A percentile compares a stretch with the other conserved stretches of the same genome.
Evolutionary conservation across 148 eudicot genomes (phyloP).

Genomic region (Arctostaphylos glauca): DNA sequence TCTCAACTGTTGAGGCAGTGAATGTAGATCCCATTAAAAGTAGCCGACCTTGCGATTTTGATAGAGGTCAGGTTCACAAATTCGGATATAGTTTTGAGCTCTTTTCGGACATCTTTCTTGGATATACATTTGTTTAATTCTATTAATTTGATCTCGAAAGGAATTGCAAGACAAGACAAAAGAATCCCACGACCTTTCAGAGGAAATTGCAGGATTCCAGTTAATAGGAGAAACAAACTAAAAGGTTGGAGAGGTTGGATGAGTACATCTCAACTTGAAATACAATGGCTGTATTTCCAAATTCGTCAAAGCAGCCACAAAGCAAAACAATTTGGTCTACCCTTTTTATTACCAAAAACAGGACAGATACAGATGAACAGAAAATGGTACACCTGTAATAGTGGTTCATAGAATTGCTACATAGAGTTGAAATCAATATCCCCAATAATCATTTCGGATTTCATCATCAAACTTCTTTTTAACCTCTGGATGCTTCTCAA

Average conservation of each 20-base stretch:
- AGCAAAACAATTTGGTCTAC: slow-evolving; percentile 12
- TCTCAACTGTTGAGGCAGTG: not conserved
- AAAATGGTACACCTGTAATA: slow-evolving; percentile 11
- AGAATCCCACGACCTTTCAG: not conserved
- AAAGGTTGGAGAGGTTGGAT: not conserved
- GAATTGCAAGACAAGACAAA: not conserved
- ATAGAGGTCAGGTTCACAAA: not conserved
- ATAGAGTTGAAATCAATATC: slow-evolving; percentile 39
- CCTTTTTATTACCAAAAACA: slow-evolving; percentile 16
- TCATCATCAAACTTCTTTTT: slow-evolving; percentile 97
- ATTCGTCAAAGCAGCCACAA: slow-evolving; percentile 1
- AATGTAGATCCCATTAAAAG: not conserved
- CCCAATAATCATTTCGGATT: slow-evolving; percentile 97
- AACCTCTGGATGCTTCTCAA: slow-evolving; percentile 91
- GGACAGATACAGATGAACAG: slow-evolving; percentile 11
- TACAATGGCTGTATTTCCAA: not conserved
- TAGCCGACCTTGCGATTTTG: not conserved
- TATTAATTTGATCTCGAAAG: not conserved
- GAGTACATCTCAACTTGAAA: slow-evolving; percentile 4
- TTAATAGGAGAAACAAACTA: not conserved
- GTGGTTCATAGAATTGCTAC: slow-evolving; percentile 15
- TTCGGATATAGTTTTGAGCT: not conserved
- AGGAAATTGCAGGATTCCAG: not conserved
- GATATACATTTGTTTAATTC: not conserved
- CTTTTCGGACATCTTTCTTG: not conserved